These are phyloP conservation scores for Claviceps capensis DNA, from an alignment of 2,329 filamentous ascomycete genomes.

Conservation along the genomic window DNA sequence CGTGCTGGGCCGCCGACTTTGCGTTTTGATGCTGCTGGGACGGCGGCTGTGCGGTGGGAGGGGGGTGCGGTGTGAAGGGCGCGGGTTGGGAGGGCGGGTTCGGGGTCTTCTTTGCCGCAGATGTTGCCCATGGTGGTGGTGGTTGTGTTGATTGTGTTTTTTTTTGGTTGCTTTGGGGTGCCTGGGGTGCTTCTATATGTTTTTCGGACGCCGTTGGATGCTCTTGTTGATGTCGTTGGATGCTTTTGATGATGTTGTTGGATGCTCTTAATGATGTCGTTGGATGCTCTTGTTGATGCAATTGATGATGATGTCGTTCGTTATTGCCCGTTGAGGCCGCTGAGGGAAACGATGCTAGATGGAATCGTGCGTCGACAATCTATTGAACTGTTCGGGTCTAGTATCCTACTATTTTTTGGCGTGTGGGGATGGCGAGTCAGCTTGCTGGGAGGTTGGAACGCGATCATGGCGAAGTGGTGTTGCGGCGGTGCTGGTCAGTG, in stretches of 20 bases:
- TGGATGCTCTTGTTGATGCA: no score
- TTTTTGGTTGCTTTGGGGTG: background rate
- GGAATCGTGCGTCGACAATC: no score
- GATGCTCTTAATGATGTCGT: no score
- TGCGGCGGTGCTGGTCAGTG: background rate
- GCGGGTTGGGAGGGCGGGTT: conserved; percentile 56
- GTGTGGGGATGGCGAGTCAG: background rate
- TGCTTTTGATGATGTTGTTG: no score
- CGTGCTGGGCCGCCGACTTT: conserved; percentile 43
- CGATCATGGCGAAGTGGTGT: background rate
- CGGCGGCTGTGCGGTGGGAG: conserved; percentile 33
- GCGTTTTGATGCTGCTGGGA: conserved; percentile 23
- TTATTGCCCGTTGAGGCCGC: no score
- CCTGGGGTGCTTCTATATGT: background rate
- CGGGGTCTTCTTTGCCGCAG: conserved; percentile 64
- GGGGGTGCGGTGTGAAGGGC: conserved; percentile 44
- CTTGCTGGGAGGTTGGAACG: background rate
- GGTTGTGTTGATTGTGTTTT: background rate
- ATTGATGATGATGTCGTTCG: no score
- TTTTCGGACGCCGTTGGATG: no score
- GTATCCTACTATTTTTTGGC: background rate
- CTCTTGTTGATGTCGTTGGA: no score
- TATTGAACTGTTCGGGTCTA: background rate
- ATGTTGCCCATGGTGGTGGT: conserved; percentile 60
- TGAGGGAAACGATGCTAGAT: no score